Evolutionary conservation across 176 grass and related monocot species (phyloP), one percentile per base, ranked within the genome.

Genomic region (Elymus sibiricus): DNA sequence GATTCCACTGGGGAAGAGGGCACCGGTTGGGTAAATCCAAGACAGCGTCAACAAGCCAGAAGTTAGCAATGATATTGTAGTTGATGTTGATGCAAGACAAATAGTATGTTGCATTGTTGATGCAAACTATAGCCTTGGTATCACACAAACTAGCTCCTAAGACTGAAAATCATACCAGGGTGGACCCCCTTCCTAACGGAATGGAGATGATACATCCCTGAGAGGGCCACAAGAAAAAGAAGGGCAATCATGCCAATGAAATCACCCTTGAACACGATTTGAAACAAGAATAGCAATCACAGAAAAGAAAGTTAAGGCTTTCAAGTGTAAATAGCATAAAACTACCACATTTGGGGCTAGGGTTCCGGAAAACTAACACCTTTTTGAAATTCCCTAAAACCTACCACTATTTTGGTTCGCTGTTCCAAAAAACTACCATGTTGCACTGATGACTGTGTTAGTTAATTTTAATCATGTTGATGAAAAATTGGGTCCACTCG

Each of bases 161-260:
- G 28, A 67, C 3, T 19, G 6, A 34, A 4, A 17, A 19, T 15
- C 64, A 1, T 15, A 67, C 29, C 64, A 0, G 0, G 29, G 15
- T 35, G 64, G 64, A 67, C 35, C 64, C 15, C 29, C 7, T 67
- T 2, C 29, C 6, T 4, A 15, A 16, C 62, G 62, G 12, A 90
- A 93, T 15, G 91, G 88, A 1, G 3, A 35, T 0, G 8, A 10
- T 5, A 93, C 9, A 2, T 79, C 0, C 0, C 34, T 12, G 5
- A 91, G 71, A 78, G 5, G 11, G 0, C 80, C 92, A 9, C 89
- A 94, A 0, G 86, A 87, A 62, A 87, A 94, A 9, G 61, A 4
- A 70, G 28, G 68, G 28, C 84, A 81, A 1, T 2, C 24, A 79
- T 22, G 17, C 5, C 5, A 6, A 65, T 63, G 59, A 22, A 10